Conservation (phyloP, 345 rosid genomes). For the Melaleuca quinquenervia region DNA sequence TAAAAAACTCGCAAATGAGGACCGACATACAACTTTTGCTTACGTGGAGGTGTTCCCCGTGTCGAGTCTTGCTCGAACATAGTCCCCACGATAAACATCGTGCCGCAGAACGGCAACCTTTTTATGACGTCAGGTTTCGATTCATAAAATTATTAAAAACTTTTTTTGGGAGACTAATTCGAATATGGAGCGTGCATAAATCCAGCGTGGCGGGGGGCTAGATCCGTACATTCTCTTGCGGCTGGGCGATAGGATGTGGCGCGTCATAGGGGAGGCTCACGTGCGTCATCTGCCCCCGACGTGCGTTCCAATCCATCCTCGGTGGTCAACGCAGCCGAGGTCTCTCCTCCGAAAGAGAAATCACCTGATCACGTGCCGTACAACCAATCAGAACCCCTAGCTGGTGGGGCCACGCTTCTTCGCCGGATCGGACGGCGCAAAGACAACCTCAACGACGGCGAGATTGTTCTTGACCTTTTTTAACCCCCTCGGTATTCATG, state of each 20-base stretch:
- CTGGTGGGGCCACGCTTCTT: background rate
- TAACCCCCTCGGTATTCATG: background rate
- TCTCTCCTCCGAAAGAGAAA: background rate
- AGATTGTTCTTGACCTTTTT: background rate
- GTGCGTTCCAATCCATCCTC: background rate
- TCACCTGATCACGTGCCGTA: background rate
- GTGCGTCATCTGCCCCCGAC: background rate
- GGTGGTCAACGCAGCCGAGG: background rate
- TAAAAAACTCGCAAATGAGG: too few relatives aligned
- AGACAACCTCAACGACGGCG: background rate
- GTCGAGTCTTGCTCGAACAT: background rate
- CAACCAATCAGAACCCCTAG: background rate
- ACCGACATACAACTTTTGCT: too few relatives aligned
- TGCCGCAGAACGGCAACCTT: background rate
- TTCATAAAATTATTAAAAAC: background rate
- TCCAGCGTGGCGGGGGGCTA: too few relatives aligned
- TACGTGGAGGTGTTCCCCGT: background rate
- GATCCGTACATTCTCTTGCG: background rate
- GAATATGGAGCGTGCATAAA: background rate
- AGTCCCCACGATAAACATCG: accelerated
- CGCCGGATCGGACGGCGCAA: background rate
- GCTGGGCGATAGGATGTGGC: background rate
- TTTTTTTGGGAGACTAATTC: background rate
- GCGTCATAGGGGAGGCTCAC: background rate
- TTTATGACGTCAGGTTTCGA: background rate